Evolutionary conservation across 352 stramenopile species (phyloP).

Genomic region (Phytophthora fragariaefolia): DNA sequence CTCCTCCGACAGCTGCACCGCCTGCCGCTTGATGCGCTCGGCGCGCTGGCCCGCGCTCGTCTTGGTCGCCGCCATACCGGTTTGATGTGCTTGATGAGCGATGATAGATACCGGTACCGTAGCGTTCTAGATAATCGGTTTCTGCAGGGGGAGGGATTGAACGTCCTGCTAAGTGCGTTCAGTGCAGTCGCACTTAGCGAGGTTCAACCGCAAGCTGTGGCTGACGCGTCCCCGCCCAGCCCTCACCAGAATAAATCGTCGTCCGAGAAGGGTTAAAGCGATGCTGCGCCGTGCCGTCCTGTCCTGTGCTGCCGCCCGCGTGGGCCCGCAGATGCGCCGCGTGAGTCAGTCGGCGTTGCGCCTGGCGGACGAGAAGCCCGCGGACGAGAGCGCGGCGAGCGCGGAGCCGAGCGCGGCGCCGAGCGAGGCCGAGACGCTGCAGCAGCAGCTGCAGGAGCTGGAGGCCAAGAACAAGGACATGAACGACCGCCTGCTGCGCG

Average conservation of each 20-base stretch:
- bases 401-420: slow-evolving; percentile 20
- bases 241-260: too few species aligned
- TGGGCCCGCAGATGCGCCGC: slow-evolving; percentile 51
- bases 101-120: too few species aligned
- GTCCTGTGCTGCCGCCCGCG: slow-evolving; percentile 46
- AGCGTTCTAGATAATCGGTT: too few species aligned
- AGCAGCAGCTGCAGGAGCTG: slow-evolving; percentile 77
- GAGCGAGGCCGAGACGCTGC: slow-evolving; percentile 51
- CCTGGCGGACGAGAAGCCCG: slow-evolving; percentile 65
- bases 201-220: too few species aligned
- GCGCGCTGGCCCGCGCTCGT: slow-evolving; percentile 28
- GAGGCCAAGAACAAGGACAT: slow-evolving; percentile 78
- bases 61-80: slow-evolving; percentile 13
- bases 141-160: too few species aligned
- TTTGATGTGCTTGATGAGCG: neutral
- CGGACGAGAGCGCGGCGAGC: slow-evolving; percentile 15
- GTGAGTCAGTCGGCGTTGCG: slow-evolving; percentile 50
- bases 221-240: too few species aligned
- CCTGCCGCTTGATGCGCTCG: slow-evolving; percentile 31
- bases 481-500: slow-evolving; percentile 90
- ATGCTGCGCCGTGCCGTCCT: slow-evolving; percentile 78
- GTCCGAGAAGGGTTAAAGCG: too few species aligned
- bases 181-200: too few species aligned
- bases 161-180: too few species aligned
- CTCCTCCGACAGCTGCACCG: slow-evolving; percentile 30